Evolutionary conservation across 176 grass and related monocot species (phyloP), one percentile per base, ranked within the genome.

Genomic region (Oryza longistaminata): DNA sequence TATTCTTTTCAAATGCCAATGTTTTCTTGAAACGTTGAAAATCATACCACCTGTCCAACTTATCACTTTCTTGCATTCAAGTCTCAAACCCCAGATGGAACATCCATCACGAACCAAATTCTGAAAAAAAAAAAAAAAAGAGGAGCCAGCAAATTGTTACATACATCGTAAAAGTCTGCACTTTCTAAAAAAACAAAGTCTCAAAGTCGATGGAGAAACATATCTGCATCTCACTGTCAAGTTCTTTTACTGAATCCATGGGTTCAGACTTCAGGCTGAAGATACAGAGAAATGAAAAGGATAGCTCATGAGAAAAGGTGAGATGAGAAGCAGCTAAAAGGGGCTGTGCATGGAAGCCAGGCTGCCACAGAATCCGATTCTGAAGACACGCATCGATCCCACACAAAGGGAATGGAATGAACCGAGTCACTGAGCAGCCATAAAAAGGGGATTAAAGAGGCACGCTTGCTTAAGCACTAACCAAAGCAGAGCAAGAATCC

Each of bases 361-460:
- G 61, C 82, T 89, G 58, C 78, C 29, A 77, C 39, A 40, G 92
- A 92, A 92, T 92, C 90, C 24, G 92, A 94, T 94, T 90, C 84
- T 61, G 17, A 67, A 46, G 49, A 78, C 46, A 10, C 45, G 10
- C 74, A 74, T 45, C n/a, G 74, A 87, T 64, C 70, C 77, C 83
- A 73, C 83, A 78, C 39, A 40, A 40, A 76, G 68, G 71, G 60
- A 82, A 66, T 73, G 79, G 61, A 76, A 61, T 81, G 81, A 21
- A 78, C 31, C 34, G 13, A 66, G 35, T 67, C 55, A 61, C 7
- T 21, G 21, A 8, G 55, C 21, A 68, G 60, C 68, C 79, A 83
- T 62, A 90, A 79, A 80, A 83, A 90, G 64, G 64, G 55, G 60
- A 1, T 77, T 61, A 22, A 61, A 61, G 55, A 22, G 21, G 55